These are phyloP conservation scores for Penicillium paxilli DNA, from an alignment of 495 filamentous ascomycete species.

Conservation along the genomic window DNA sequence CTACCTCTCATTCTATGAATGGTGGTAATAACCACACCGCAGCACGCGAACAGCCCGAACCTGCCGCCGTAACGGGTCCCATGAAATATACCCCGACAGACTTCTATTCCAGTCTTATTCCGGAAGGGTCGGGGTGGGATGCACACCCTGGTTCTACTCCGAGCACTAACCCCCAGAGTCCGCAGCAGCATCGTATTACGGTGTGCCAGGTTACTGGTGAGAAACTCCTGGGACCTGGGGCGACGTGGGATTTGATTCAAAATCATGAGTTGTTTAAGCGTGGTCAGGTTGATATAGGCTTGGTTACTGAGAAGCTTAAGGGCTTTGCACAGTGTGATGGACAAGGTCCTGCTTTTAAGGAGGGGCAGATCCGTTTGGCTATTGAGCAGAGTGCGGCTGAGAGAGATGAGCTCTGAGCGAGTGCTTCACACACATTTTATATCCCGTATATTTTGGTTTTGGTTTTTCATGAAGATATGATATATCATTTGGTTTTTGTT, in stretches of 20 bases:
- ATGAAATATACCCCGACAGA: conserved; percentile 74
- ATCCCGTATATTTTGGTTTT: neutral
- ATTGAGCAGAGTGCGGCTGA: conserved; percentile 78
- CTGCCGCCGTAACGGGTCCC: conserved; percentile 59
- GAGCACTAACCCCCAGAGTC: neutral
- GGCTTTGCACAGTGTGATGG: conserved; percentile 83
- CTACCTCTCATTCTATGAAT: conserved; percentile 51
- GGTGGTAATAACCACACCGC: conserved; percentile 12
- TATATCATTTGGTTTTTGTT: neutral
- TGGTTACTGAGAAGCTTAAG: conserved; percentile 75
- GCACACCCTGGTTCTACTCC: neutral
- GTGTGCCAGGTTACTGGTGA: conserved; percentile 67
- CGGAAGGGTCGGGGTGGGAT: conserved; percentile 20
- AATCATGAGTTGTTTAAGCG: conserved; percentile 74
- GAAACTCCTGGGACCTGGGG: conserved; percentile 72
- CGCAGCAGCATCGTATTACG: conserved; percentile 63
- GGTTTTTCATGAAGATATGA: neutral
- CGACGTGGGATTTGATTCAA: conserved; percentile 92
- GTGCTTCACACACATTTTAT: conserved; percentile 44
- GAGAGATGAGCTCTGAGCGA: conserved; percentile 76
- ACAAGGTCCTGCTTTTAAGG: conserved; percentile 85
- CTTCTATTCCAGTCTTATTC: conserved; percentile 51
- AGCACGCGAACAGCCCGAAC: conserved; percentile 21
- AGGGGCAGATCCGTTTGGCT: conserved; percentile 67
- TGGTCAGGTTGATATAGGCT: conserved; percentile 80